phyloP scores from a whole-genome alignment of 495 filamentous ascomycete species.

The Apodospora peruviana region DNA sequence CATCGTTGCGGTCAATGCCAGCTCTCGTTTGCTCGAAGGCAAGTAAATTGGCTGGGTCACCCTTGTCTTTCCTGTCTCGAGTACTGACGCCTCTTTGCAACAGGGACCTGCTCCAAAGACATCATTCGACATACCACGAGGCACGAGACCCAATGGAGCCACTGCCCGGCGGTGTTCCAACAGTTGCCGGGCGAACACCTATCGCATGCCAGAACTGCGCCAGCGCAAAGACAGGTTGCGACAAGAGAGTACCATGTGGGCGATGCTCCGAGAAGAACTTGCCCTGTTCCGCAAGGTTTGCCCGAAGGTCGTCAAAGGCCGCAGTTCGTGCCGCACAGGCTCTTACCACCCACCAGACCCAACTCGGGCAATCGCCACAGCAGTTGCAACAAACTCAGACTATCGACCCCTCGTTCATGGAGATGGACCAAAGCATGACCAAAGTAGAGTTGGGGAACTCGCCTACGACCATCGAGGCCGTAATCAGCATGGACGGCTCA shows the following conservation, averaged over 20 bases:
- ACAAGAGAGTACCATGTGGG: conserved; percentile 58
- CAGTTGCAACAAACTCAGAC: conserved; percentile 19
- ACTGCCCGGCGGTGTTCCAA: conserved; percentile 29
- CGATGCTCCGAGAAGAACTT: conserved; percentile 54
- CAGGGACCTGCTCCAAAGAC: conserved; percentile 56
- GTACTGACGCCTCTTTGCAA: conserved; percentile 15
- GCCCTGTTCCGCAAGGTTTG: conserved; percentile 48
- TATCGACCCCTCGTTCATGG: conserved; percentile 31
- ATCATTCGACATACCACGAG: conserved; percentile 49
- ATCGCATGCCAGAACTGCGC: conserved; percentile 58
- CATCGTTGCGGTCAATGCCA: conserved; percentile 54
- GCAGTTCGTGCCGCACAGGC: conserved; percentile 34
- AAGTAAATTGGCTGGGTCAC: conserved; percentile 14
- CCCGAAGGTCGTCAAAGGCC: conserved; percentile 50
- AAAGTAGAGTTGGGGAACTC: conserved; percentile 17
- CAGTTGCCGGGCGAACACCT: conserved; percentile 33
- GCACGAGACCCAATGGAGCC: conserved; percentile 36
- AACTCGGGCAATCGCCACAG: conserved; percentile 13
- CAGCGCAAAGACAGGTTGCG: conserved; percentile 61
- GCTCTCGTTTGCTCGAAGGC: conserved; percentile 58
- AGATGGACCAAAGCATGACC: conserved; percentile 26
- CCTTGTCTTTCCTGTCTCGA: background rate
- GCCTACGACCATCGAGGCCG: conserved; percentile 21
- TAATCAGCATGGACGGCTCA: conserved; percentile 20
- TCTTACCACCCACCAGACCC: conserved; percentile 15